Percentiles rank a stretch among this genome's conserved stretches.
These are phyloP conservation scores for Coccomyxa sp. DNA, from an alignment of 139 green algal genomes.

Conservation along the genomic window DNA sequence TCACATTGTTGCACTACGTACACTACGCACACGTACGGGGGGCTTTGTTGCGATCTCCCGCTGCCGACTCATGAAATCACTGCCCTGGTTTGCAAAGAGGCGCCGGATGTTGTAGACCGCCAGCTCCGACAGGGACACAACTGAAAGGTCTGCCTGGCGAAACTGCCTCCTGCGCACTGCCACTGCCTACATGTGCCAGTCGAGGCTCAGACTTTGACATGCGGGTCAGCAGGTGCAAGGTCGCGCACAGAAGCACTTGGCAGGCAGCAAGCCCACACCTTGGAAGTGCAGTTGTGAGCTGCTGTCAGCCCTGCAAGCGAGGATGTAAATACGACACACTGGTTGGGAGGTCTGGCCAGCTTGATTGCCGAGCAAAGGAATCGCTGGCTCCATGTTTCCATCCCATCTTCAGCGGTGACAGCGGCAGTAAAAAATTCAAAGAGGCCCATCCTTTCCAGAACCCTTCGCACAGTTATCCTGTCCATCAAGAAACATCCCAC, in stretches of 20 bases:
- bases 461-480: slow-evolving; percentile 17
- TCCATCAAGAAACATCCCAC: background rate
- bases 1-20: background rate
- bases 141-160: slow-evolving; percentile 74
- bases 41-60: background rate
- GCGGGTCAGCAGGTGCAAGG: background rate
- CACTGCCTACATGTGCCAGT: slow-evolving; percentile 17
- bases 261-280: slow-evolving; percentile 23
- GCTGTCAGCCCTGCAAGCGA: slow-evolving; percentile 64
- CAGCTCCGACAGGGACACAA: slow-evolving; percentile 63
- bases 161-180: slow-evolving; percentile 62
- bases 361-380: slow-evolving; percentile 80
- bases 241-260: background rate
- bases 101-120: slow-evolving; percentile 81
- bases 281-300: slow-evolving; percentile 91
- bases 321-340: slow-evolving; percentile 79
- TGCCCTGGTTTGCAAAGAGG: slow-evolving; percentile 47
- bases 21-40: background rate
- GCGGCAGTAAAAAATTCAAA: slow-evolving; percentile 47
- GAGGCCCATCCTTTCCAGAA: slow-evolving; percentile 57
- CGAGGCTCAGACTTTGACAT: background rate
- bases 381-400: slow-evolving; percentile 70
- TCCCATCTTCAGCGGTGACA: slow-evolving; percentile 74
- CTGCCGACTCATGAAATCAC: slow-evolving; percentile 60
- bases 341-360: slow-evolving; percentile 69